Percentiles rank a stretch among this genome's conserved stretches.
Evolutionary conservation across 2,329 filamentous ascomycete genomes (phyloP).

Genomic region (Aureobasidium melanogenum): DNA sequence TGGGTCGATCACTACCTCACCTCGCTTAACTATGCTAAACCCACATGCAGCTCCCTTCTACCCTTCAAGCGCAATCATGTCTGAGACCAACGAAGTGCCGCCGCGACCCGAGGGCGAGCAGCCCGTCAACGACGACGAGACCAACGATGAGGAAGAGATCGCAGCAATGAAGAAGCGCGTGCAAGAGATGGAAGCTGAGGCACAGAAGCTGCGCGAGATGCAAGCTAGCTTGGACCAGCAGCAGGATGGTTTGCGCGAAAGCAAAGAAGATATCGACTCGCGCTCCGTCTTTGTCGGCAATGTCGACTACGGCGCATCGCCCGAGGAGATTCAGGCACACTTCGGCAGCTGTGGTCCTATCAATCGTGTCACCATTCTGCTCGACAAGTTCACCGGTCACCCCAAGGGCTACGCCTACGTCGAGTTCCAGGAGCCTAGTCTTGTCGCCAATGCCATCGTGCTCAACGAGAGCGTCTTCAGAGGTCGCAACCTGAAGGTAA

Average conservation of each 20-base stretch:
- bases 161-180: conserved; percentile 45
- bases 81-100: conserved; percentile 19
- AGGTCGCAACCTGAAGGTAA: conserved; percentile 88
- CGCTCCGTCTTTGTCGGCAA: conserved; percentile 98
- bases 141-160: conserved; percentile 33
- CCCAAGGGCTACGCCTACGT: conserved; percentile 99
- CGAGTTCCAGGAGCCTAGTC: conserved; percentile 88
- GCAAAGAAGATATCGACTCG: conserved; percentile 90
- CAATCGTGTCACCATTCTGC: conserved; percentile 92
- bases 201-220: conserved; percentile 46
- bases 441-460: conserved; percentile 87
- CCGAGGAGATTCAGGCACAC: conserved; percentile 96
- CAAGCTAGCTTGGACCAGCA: conserved; percentile 67
- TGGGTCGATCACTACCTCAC: not conserved
- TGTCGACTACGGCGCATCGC: conserved; percentile 93
- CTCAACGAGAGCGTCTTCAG: conserved; percentile 96
- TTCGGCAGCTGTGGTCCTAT: conserved; percentile 97
- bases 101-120: conserved; percentile 18
- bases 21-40: not conserved
- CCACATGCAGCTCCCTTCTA: conserved; percentile 2
- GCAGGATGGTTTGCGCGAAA: conserved; percentile 72
- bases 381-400: conserved; percentile 98
- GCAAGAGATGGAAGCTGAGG: conserved; percentile 51
- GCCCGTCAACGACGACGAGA: conserved; percentile 23
- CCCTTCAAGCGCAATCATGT: conserved; percentile 16